Percentiles rank a stretch among this genome's conserved stretches.
Conservation (phyloP, 2,329 filamentous ascomycete species). For the Botryotinia globosa region DNA sequence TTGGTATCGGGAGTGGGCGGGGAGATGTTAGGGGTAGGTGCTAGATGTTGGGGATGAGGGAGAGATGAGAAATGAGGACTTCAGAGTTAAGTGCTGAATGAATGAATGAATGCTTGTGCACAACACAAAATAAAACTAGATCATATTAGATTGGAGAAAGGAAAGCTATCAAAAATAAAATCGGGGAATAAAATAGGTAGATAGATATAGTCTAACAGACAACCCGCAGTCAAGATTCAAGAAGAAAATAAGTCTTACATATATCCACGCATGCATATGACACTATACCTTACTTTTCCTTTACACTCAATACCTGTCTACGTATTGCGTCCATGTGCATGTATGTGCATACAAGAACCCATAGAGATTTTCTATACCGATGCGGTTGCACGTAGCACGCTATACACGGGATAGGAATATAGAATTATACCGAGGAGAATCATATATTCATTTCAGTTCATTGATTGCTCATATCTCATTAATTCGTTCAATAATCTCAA, state of each 20-base stretch:
- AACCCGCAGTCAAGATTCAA: background rate
- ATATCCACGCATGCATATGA: background rate
- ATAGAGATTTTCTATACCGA: background rate
- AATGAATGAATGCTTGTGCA: background rate
- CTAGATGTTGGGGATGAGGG: background rate
- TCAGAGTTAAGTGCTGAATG: too few relatives aligned
- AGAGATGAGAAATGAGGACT: background rate
- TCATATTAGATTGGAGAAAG: background rate
- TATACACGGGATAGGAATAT: background rate
- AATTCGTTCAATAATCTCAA: background rate
- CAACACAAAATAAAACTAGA: background rate
- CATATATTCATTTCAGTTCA: background rate
- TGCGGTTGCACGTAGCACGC: background rate
- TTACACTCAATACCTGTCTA: background rate
- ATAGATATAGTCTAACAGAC: background rate
- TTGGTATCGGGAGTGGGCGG: conserved; percentile 81
- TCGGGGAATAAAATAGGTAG: background rate
- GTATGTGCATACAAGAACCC: background rate
- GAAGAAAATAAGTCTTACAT: background rate
- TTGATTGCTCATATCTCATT: background rate
- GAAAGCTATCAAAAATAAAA: background rate
- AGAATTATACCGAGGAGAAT: background rate
- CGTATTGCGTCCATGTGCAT: background rate
- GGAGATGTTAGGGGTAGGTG: conserved; percentile 18
- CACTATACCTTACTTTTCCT: background rate